Percentiles rank a stretch among this genome's conserved stretches.
Evolutionary conservation across 1,284 basidiomycete species (phyloP).

Genomic region (Pterulicium gracile): DNA sequence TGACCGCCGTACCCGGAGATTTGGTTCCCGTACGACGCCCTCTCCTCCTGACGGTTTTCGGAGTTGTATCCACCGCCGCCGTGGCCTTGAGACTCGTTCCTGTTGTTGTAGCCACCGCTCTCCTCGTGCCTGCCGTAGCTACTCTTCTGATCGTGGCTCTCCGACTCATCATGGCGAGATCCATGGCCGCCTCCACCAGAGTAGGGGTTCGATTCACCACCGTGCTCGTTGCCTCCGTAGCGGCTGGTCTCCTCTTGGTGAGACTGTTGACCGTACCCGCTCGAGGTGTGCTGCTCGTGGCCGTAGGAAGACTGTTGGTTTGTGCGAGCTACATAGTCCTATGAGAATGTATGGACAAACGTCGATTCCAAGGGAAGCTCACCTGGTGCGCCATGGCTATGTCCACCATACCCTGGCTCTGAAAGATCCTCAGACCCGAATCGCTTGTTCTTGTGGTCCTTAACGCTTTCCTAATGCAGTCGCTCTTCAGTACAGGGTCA

Average conservation of each 20-base stretch:
- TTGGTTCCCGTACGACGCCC: no score
- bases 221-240: neutral
- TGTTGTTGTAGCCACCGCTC: neutral
- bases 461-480: constrained; percentile 18
- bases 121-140: neutral
- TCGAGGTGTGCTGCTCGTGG: neutral
- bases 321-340: neutral
- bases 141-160: neutral
- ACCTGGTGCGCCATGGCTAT: neutral
- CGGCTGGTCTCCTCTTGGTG: neutral
- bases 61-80: no score
- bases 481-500: neutral
- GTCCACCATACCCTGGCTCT: constrained; percentile 1
- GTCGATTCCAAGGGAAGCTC: no score
- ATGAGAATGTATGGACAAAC: no score
- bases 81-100: no score
- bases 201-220: neutral
- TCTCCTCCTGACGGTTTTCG: no score
- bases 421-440: constrained; percentile 20
- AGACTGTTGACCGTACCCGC: neutral
- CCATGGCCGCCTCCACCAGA: neutral
- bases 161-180: neutral
- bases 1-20: constrained; percentile 4
- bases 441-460: constrained; percentile 27
- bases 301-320: neutral